A percentile compares a stretch with the other conserved stretches of the same genome.
phyloP scores from a whole-genome alignment of 1,284 basidiomycete genomes.

The Phellopilus nigrolimitatus region DNA sequence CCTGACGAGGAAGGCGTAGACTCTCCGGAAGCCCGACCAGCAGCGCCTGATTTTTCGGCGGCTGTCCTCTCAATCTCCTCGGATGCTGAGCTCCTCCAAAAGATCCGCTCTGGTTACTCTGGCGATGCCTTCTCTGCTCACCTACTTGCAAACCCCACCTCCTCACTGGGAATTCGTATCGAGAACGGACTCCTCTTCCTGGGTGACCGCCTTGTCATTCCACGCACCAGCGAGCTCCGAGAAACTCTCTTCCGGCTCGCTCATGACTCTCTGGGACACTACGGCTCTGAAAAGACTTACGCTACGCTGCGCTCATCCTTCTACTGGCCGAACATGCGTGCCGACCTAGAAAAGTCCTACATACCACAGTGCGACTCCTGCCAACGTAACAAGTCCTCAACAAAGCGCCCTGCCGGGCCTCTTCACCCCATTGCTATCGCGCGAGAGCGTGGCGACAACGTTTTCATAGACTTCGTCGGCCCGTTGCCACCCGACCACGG shows the following conservation, averaged over 20 bases:
- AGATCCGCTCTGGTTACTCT: constrained; percentile 28
- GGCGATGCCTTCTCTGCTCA: constrained; percentile 28
- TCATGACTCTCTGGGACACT: constrained; percentile 25
- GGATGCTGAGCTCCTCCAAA: constrained; percentile 23
- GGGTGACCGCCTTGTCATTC: constrained; percentile 30
- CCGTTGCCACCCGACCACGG: constrained; percentile 25
- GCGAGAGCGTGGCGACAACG: constrained; percentile 17
- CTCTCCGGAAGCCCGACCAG: background rate
- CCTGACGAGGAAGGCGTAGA: constrained; percentile 21
- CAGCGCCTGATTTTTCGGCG: too few relatives aligned
- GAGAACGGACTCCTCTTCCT: constrained; percentile 29
- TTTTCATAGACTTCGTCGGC: constrained; percentile 32
- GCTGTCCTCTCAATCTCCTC: constrained; percentile 23
- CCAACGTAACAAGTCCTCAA: constrained; percentile 25
- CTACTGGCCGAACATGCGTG: constrained; percentile 24
- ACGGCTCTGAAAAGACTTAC: constrained; percentile 25
- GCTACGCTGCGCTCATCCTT: constrained; percentile 18
- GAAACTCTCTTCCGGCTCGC: constrained; percentile 26
- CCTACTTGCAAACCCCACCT: constrained; percentile 20
- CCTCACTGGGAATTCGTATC: constrained; percentile 16
- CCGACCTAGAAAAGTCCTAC: constrained; percentile 21
- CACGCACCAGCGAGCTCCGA: constrained; percentile 16
- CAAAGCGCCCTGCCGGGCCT: constrained; percentile 16
- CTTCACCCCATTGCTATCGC: constrained; percentile 28
- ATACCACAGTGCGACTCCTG: constrained; percentile 23